Evolutionary conservation across 2,329 filamentous ascomycete species (phyloP).

Genomic region (Penicillium sp.): DNA sequence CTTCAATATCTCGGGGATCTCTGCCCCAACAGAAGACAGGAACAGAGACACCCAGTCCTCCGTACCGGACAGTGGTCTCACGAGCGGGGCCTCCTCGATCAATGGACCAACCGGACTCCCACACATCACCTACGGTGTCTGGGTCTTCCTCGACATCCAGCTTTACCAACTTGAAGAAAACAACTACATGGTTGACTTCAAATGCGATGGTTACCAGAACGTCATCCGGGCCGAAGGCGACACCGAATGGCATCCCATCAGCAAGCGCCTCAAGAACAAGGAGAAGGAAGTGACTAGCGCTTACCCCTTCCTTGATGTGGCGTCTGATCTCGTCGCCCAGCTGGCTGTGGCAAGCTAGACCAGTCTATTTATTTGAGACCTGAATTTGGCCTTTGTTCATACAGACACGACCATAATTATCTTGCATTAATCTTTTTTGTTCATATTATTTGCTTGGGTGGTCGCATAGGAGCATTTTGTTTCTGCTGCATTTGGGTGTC

Average conservation of each 20-base stretch:
- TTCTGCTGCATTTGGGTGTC: conserved; percentile 16
- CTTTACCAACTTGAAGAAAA: conserved; percentile 90
- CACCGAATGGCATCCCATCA: conserved; percentile 49
- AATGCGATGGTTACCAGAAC: conserved; percentile 95
- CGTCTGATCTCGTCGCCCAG: conserved; percentile 87
- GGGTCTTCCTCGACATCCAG: conserved; percentile 93
- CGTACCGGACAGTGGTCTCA: conserved; percentile 33
- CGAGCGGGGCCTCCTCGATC: conserved; percentile 39
- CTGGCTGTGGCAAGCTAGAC: conserved; percentile 72
- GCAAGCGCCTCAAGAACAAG: conserved; percentile 58
- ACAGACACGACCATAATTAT: conserved; percentile 9
- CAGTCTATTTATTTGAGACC: background rate
- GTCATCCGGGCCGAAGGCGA: conserved; percentile 57
- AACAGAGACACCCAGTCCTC: conserved; percentile 23
- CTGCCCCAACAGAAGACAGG: conserved; percentile 35
- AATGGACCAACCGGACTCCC: conserved; percentile 35
- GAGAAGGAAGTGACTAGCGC: conserved; percentile 95
- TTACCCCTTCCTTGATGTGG: conserved; percentile 93
- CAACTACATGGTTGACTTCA: conserved; percentile 97
- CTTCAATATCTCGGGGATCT: conserved; percentile 36
- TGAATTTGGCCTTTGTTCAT: background rate
- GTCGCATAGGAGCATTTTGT: conserved; percentile 13
- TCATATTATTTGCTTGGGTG: conserved; percentile 5
- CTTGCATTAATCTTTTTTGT: conserved; percentile 11
- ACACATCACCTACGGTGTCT: conserved; percentile 66